A percentile compares a stretch with the other conserved stretches of the same genome.
phyloP scores from a whole-genome alignment of 257 asterid genomes.

The Anisodus acutangulus region DNA sequence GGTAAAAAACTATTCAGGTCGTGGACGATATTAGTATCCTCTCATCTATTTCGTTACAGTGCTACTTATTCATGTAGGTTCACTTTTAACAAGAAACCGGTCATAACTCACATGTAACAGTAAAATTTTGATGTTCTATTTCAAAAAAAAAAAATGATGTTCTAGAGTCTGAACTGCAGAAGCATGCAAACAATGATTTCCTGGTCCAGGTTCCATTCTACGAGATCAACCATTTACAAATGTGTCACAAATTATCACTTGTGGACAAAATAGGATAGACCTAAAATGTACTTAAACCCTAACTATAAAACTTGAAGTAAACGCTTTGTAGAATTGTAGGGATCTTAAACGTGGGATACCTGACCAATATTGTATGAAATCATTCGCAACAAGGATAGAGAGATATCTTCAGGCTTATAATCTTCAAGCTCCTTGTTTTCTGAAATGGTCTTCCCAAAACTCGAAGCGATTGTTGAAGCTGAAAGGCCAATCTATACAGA shows the following conservation, averaged over 20 bases:
- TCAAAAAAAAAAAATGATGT: not conserved
- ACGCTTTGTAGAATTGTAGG: not conserved
- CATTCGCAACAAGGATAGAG: slow-evolving; percentile 93
- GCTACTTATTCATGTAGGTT: not conserved
- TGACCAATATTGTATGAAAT: slow-evolving; percentile 97
- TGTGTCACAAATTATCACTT: slow-evolving; percentile 15
- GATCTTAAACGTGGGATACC: slow-evolving; percentile 42
- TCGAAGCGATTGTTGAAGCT: slow-evolving; percentile 98
- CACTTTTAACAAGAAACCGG: not conserved
- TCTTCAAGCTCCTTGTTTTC: slow-evolving; percentile 87
- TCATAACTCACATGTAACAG: not conserved
- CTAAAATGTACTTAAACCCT: not conserved
- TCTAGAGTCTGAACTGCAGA: not conserved
- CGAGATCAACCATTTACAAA: not conserved
- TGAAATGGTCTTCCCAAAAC: slow-evolving; percentile 94
- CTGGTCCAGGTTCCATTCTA: slow-evolving; percentile 22
- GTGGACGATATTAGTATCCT: not conserved
- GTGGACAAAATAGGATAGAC: not conserved
- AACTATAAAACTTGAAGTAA: not conserved
- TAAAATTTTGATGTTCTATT: not conserved
- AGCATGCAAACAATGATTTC: not conserved
- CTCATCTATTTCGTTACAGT: not conserved
- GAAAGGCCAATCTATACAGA: slow-evolving; percentile 88
- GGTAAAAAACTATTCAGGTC: not conserved
- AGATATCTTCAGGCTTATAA: slow-evolving; percentile 94